Conservation (phyloP, 2,329 filamentous ascomycete species). For the Penicillium corylophilum region DNA sequence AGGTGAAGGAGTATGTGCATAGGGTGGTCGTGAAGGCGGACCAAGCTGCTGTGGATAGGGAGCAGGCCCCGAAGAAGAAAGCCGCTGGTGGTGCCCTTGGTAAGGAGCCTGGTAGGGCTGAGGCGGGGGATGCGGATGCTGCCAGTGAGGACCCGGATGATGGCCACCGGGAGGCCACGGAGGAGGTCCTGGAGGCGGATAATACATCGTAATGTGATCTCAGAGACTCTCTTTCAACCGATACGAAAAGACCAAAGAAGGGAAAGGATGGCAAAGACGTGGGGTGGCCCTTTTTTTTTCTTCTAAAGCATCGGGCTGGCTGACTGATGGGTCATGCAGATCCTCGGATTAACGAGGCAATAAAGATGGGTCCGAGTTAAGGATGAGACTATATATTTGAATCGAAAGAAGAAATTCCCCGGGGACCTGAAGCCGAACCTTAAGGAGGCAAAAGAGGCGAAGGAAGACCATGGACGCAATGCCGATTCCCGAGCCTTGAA, state of each 20-base stretch:
- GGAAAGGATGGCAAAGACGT: neutral
- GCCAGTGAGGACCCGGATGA: slow-evolving; percentile 12
- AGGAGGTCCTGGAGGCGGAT: slow-evolving; percentile 17
- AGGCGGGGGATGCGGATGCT: slow-evolving; percentile 18
- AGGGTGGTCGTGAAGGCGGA: slow-evolving; percentile 3
- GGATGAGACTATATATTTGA: too few species aligned
- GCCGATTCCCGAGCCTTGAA: neutral
- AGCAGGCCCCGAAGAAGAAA: slow-evolving; percentile 7
- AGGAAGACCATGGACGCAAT: neutral
- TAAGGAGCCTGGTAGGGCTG: slow-evolving; percentile 19
- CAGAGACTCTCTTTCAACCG: neutral
- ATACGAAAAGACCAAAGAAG: neutral
- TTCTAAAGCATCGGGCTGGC: slow-evolving; percentile 10
- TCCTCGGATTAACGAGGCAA: neutral
- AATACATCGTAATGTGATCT: slow-evolving; percentile 12
- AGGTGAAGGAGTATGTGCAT: neutral
- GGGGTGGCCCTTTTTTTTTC: neutral
- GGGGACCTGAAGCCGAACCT: neutral
- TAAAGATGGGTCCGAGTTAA: neutral
- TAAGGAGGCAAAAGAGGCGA: neutral
- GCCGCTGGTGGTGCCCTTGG: slow-evolving; percentile 11
- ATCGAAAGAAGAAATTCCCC: neutral
- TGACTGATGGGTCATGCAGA: slow-evolving; percentile 16
- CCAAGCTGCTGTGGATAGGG: neutral
- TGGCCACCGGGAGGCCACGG: slow-evolving; percentile 14